Base-by-base conservation (phyloP, 352 stramenopile species). In the Peronosclerospora sorghi region DNA sequence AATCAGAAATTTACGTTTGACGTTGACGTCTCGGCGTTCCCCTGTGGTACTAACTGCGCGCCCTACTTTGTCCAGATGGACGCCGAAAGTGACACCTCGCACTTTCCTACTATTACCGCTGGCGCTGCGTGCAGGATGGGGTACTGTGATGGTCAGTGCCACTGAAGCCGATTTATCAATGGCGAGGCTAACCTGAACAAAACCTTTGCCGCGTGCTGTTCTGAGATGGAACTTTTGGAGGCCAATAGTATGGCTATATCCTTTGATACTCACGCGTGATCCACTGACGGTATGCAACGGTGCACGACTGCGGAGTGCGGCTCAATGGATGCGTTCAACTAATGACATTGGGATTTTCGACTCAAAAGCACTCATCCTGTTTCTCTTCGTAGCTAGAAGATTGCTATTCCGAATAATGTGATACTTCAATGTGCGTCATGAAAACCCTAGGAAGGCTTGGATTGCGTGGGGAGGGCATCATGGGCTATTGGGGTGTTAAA, bases 141-240 rank as follows among this genome's bases (percentile, higher is more conserved):
- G 0, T 52, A 52, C 47, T 85, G 69, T 29, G 73, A 83, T 23
- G 69, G 67, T 8, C 69, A 83, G 45, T 85, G 67, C 24, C 64
- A 62, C 0, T 45, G 56, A 14, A 62, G 79, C 37, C 79, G 81
- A 51, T 85, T 81, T 56, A 74, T 85, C 36, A 56, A 65, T 46
- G 91, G 95, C 15, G 96, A 99, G 69, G 84, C 92, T 14, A 98
- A 97, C 55, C 66, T 99, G 32, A 91, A 92, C 42, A 77, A 97
- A 55, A 90, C 84, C 7, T 99, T 99, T 59, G 86, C 96, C 4
- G 99, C 67, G 4, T 86, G 73, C 51, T 83, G 73, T 38, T 38
- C 51, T 1, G 73, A 83, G 57, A 59, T 78, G 45, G 68, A 81
- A 21, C 68, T 81, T 24, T 81, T 52, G 59, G 96, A 95, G 84